These are phyloP conservation scores for Daphne laureola DNA, from an alignment of 441 rosid genomes.

Conservation along the genomic window DNA sequence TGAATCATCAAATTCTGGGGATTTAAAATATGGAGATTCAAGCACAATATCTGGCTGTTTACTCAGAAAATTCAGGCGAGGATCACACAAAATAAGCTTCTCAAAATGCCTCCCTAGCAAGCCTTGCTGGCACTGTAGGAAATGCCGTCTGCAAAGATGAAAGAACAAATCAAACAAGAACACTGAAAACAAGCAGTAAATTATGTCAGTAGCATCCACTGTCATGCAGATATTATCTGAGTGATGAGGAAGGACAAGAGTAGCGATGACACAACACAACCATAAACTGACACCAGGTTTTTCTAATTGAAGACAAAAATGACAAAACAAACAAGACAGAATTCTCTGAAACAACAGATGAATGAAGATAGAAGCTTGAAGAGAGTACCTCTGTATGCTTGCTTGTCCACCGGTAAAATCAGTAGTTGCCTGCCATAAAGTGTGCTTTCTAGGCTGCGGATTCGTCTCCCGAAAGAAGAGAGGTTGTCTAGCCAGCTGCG, in stretches of 20 bases:
- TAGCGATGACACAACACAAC: too few species aligned
- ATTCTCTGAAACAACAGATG: background rate
- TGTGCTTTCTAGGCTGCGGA: slow-evolving; percentile 66
- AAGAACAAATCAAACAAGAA: background rate
- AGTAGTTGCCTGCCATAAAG: slow-evolving; percentile 53
- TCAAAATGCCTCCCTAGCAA: slow-evolving; percentile 48
- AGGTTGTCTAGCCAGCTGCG: slow-evolving; percentile 59
- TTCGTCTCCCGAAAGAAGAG: slow-evolving; percentile 58
- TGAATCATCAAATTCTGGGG: slow-evolving; percentile 22
- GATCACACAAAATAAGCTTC: slow-evolving; percentile 57
- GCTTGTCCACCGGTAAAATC: slow-evolving; percentile 64
- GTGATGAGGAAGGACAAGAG: too few species aligned
- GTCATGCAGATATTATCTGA: too few species aligned
- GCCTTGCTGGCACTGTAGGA: slow-evolving; percentile 44
- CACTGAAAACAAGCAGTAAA: too few species aligned
- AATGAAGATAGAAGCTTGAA: background rate
- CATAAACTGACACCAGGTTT: too few species aligned
- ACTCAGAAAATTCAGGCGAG: slow-evolving; percentile 48
- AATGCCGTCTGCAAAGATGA: slow-evolving; percentile 31
- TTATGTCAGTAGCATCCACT: too few species aligned
- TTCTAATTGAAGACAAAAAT: too few species aligned
- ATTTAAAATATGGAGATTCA: slow-evolving; percentile 42
- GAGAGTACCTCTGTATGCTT: slow-evolving; percentile 36
- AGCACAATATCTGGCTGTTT: slow-evolving; percentile 34
- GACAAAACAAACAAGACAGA: too few species aligned